A percentile compares a stretch with the other conserved stretches of the same genome.
Evolutionary conservation across 805 yeast species (phyloP).

Genomic region (Starmerella asiatica): DNA sequence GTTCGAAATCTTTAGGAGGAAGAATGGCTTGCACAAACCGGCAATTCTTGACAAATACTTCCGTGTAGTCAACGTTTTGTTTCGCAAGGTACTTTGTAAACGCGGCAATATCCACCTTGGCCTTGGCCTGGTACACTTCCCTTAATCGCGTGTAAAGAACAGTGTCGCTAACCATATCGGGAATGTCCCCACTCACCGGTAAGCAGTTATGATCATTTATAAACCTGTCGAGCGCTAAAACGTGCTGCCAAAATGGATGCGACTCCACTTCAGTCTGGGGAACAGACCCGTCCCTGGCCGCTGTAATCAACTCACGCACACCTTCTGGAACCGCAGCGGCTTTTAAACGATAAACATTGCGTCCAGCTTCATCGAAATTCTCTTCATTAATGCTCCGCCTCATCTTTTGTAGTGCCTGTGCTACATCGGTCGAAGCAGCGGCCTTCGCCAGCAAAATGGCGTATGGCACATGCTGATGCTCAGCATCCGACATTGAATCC

Average conservation of each 20-base stretch:
- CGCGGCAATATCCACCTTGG: slow-evolving; percentile 34
- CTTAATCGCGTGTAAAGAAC: slow-evolving; percentile 45
- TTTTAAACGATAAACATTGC: slow-evolving; percentile 34
- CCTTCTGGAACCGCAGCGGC: slow-evolving; percentile 20
- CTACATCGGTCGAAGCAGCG: slow-evolving; percentile 29
- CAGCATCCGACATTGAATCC: slow-evolving; percentile 31
- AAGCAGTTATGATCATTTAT: slow-evolving; percentile 26
- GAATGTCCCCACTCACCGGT: slow-evolving; percentile 56
- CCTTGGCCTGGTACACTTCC: slow-evolving; percentile 43
- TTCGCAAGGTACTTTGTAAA: slow-evolving; percentile 25
- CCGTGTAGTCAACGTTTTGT: slow-evolving; percentile 26
- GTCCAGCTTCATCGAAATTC: slow-evolving; percentile 41
- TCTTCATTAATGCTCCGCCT: slow-evolving; percentile 31
- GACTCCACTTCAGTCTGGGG: neutral
- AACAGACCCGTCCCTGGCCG: neutral
- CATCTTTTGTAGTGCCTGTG: slow-evolving; percentile 32
- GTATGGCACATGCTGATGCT: slow-evolving; percentile 55
- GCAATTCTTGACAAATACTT: slow-evolving; percentile 50
- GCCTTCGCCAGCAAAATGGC: slow-evolving; percentile 48
- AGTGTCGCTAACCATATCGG: slow-evolving; percentile 82
- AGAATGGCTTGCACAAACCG: slow-evolving; percentile 11
- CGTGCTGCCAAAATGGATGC: slow-evolving; percentile 47
- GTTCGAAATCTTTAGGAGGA: neutral
- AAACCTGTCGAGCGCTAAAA: slow-evolving; percentile 42
- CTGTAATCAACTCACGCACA: slow-evolving; percentile 9